Conservation (phyloP, 495 filamentous ascomycete species). For the Penicillium roqueforti region DNA sequence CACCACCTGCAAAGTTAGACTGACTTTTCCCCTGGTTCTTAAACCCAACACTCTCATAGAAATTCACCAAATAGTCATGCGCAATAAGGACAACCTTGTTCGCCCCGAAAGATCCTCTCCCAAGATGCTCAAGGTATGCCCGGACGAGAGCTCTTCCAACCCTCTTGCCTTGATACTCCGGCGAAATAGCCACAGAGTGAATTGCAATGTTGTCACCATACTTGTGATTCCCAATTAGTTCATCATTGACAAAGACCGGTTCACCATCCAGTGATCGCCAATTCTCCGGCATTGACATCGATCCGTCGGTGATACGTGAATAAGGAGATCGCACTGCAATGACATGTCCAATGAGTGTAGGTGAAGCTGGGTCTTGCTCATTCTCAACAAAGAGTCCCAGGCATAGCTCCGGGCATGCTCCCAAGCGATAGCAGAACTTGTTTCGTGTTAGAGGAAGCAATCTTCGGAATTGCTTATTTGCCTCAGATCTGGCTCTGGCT, state of each 20-base stretch:
- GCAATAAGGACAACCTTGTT: slow-evolving; percentile 16
- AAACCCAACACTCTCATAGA: slow-evolving; percentile 25
- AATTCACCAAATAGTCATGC: slow-evolving; percentile 23
- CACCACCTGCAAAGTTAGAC: slow-evolving; percentile 18
- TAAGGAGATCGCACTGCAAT: slow-evolving; percentile 14
- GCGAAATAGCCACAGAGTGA: slow-evolving; percentile 23
- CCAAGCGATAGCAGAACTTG: slow-evolving; percentile 23
- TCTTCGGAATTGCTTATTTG: neutral
- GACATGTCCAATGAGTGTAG: slow-evolving; percentile 20
- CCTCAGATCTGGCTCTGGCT: neutral
- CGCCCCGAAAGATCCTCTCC: neutral
- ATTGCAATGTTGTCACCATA: slow-evolving; percentile 18
- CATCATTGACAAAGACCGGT: neutral
- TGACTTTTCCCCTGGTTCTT: slow-evolving; percentile 14
- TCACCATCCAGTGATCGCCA: slow-evolving; percentile 12
- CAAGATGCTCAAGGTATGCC: slow-evolving; percentile 20
- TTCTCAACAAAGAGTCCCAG: slow-evolving; percentile 21
- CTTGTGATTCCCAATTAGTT: slow-evolving; percentile 23
- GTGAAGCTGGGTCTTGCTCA: neutral
- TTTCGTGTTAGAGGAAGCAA: neutral
- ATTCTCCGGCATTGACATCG: slow-evolving; percentile 22
- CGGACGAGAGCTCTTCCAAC: slow-evolving; percentile 21
- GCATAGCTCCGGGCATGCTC: slow-evolving; percentile 15
- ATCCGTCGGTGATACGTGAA: slow-evolving; percentile 16
- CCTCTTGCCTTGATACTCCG: slow-evolving; percentile 22